phyloP scores from a whole-genome alignment of 1,284 basidiomycete species.

The Lentinula novae-zelandiae region DNA sequence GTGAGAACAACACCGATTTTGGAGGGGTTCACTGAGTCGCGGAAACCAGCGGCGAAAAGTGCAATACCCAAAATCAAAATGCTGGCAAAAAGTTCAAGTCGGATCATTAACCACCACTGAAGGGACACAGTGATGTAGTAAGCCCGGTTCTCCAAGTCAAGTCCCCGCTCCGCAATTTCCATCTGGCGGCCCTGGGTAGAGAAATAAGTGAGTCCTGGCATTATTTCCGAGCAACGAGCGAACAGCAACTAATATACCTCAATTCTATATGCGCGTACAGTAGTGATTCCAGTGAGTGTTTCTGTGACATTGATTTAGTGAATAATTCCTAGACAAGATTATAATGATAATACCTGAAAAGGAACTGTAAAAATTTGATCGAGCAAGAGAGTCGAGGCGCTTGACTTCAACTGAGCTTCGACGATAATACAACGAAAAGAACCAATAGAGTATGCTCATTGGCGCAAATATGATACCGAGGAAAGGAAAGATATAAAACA shows the following conservation, averaged over 20 bases:
- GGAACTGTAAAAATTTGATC: slow-evolving; percentile 60
- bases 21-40: slow-evolving; percentile 31
- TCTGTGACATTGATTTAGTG: slow-evolving; percentile 3
- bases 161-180: slow-evolving; percentile 45
- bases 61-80: slow-evolving; percentile 71
- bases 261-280: slow-evolving; percentile 37
- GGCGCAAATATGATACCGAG: slow-evolving; percentile 58
- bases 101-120: slow-evolving; percentile 57
- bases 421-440: slow-evolving; percentile 48
- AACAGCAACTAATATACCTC: slow-evolving; percentile 27
- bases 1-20: slow-evolving; percentile 62
- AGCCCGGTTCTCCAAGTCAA: slow-evolving; percentile 75
- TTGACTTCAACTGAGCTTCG: slow-evolving; percentile 63
- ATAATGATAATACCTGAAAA: slow-evolving; percentile 20
- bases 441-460: slow-evolving; percentile 45
- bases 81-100: slow-evolving; percentile 68
- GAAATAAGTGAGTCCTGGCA: not conserved
- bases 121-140: slow-evolving; percentile 74
- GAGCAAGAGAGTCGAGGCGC: slow-evolving; percentile 65
- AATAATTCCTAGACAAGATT: not conserved
- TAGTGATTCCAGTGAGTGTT: slow-evolving; percentile 15
- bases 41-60: slow-evolving; percentile 58
- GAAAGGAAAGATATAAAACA: slow-evolving; percentile 62
- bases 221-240: not conserved
- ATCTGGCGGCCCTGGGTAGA: slow-evolving; percentile 38